Evolutionary conservation across 345 rosid species (phyloP).

Genomic region (Tarenaya hassleriana): DNA sequence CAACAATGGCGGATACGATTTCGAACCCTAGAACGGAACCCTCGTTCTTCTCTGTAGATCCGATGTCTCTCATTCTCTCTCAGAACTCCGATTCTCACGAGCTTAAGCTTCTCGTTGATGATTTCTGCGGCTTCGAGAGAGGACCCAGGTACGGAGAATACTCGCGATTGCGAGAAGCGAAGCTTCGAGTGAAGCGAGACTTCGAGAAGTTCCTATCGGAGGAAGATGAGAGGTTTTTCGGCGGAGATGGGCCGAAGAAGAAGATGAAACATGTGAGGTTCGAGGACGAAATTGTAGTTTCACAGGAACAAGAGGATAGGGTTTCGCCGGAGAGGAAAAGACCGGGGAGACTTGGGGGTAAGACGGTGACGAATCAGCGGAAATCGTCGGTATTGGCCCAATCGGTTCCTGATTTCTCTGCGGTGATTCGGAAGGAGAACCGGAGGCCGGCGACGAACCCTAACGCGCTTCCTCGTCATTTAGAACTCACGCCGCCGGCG

Average conservation of each 20-base stretch:
- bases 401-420: conserved; percentile 76
- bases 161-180: conserved; percentile 61
- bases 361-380: conserved; percentile 7
- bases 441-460: conserved; percentile 36
- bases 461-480: neutral
- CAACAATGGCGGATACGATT: conserved; percentile 34
- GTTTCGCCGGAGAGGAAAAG: conserved; percentile 32
- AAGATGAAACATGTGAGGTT: conserved; percentile 39
- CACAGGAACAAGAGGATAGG: conserved; percentile 19
- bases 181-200: conserved; percentile 42
- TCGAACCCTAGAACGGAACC: conserved; percentile 33
- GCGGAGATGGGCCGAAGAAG: conserved; percentile 26
- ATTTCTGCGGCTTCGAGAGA: conserved; percentile 50
- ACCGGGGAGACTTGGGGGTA: conserved; percentile 53
- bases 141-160: conserved; percentile 77
- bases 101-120: conserved; percentile 36
- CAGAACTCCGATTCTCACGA: conserved; percentile 35
- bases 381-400: conserved; percentile 47
- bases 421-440: conserved; percentile 66
- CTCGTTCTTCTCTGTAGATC: conserved; percentile 40
- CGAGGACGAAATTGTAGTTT: conserved; percentile 23
- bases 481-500: conserved; percentile 37
- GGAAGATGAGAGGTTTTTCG: conserved; percentile 19
- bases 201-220: conserved; percentile 27
- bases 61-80: conserved; percentile 54